Base-by-base conservation (phyloP, 768 basidiomycete genomes). In the Boletus vinaceobasis region DNA sequence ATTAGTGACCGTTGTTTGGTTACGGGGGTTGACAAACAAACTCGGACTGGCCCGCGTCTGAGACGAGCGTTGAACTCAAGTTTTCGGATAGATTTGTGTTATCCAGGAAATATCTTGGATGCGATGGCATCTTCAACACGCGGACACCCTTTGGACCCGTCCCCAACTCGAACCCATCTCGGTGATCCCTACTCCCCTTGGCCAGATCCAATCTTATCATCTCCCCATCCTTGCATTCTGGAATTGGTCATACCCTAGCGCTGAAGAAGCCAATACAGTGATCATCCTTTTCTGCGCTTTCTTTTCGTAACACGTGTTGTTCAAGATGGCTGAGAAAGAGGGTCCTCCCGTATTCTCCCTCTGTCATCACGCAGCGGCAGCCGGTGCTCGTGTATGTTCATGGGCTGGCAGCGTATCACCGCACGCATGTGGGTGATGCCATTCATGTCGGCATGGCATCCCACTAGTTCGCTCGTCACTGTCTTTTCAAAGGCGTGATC, bases 181-280 rank as follows among this genome's bases (percentile, higher is more conserved):
- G 10, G 37, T 39, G 49, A 29, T 48, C 45, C 32, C 37, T n/a
- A n/a, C n/a, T n/a, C 48, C 49, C 56, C 48, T 10, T 29, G 46
- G 17, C 31, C 43, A 66, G 65, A 67, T 67, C 59, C 55, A 38
- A 61, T 59, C 66, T 66, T 59, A 61, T 68, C 66, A 45, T 21
- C 23, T n/a, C 29, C 32, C 33, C 52, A 44, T 39, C 40, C 38
- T 59, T 45, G 42, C 54, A 39, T 54, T 64, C 15, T 55, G 3
- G 45, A 66, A 64, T 64, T 53, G 43, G 63, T 36, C 52, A 53
- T 66, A 11, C 44, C 52, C 52, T 52, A 15, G 40, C 35, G 44
- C 49, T 32, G 53, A 46, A 43, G 51, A 52, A 47, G 60, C 17
- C 43, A 50, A 27, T 15, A 14, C 39, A 17, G 29, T 11, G 55